Base-by-base conservation (phyloP, 2,329 filamentous ascomycete species). In the Paraphaeosphaeria sporulosa region DNA sequence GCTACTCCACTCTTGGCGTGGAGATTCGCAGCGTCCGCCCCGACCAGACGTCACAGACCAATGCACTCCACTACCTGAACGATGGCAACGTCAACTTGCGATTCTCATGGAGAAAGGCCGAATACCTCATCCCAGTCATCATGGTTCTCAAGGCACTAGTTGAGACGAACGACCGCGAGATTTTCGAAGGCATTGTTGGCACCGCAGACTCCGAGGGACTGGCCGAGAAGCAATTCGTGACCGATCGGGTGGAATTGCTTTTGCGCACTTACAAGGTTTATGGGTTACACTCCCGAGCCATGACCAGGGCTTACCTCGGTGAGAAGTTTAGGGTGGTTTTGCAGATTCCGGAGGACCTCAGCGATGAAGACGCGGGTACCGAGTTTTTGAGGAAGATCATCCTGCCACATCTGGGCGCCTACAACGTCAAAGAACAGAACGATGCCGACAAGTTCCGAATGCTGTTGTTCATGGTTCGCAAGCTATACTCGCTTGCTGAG, bases 1-100 rank as follows among this genome's bases (percentile, higher is more conserved):
- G 91, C 63, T 99, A 97, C 81, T 96, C 93, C 12, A 90, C 91
- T 60, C 95, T 88, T 73, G 95, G 93, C 84, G 91, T 98, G 59
- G 92, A 96, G 72, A 89, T 97, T 67, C 90, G 95, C 80, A 96
- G 90, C 2, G 93, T 97, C 57, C 89, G 95, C 60, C 94, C 94
- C n/a, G 95, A 99, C 79, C 93, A 99, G 80, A 97, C 94, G 9
- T 97, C 94, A 32, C 94, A 98, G 79, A 98, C 94, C 40, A 99
- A 98, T 73, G 93, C 96, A 36, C 85, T 99, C 51, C 95, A 99
- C 80, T 99, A 98, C 78, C 86, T 99, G 58, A 93, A 86, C 70
- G 95, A 99, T 76, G 95, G 95, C 65, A 98, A 97, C 78, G 89
- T 98, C 71, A 98, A 93, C 0, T 97, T 99, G 80, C 87, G 95